These are phyloP conservation scores for Scenedesmus sp. DNA, from an alignment of 163 green algal genomes.

Conservation along the genomic window DNA sequence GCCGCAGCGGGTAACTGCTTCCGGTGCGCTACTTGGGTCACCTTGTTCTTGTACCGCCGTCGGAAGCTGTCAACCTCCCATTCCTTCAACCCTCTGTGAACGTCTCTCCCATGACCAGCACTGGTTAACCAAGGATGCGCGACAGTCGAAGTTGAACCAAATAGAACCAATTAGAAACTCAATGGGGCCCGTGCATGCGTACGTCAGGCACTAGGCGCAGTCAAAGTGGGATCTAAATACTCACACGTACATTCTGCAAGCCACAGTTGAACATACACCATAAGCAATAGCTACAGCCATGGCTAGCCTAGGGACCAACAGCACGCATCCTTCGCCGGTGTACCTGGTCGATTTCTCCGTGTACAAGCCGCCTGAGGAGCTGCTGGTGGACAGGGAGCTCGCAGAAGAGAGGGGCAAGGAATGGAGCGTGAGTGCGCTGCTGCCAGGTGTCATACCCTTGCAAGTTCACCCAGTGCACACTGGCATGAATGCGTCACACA, in stretches of 20 bases:
- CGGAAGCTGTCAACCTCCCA: neutral
- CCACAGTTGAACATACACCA: neutral
- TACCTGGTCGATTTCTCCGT: conserved; percentile 63
- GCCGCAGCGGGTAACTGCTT: neutral
- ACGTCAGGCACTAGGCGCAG: neutral
- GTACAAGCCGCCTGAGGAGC: conserved; percentile 69
- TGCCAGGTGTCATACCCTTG: neutral
- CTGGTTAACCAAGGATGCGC: neutral
- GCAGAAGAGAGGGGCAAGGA: conserved; percentile 47
- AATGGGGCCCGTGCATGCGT: neutral
- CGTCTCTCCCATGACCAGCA: neutral
- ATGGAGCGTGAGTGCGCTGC: conserved; percentile 56
- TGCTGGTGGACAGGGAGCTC: conserved; percentile 43
- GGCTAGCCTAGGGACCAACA: conserved; percentile 46
- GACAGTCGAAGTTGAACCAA: neutral
- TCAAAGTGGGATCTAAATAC: neutral
- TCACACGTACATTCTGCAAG: neutral
- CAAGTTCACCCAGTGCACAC: neutral
- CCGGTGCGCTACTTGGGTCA: neutral
- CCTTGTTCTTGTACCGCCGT: neutral
- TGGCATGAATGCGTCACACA: too few species aligned
- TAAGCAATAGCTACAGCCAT: neutral
- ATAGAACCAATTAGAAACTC: neutral
- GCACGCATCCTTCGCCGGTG: conserved; percentile 48
- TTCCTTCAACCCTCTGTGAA: neutral